These are phyloP conservation scores for Alternaria burnsii DNA, from an alignment of 2,329 filamentous ascomycete genomes.

Conservation along the genomic window DNA sequence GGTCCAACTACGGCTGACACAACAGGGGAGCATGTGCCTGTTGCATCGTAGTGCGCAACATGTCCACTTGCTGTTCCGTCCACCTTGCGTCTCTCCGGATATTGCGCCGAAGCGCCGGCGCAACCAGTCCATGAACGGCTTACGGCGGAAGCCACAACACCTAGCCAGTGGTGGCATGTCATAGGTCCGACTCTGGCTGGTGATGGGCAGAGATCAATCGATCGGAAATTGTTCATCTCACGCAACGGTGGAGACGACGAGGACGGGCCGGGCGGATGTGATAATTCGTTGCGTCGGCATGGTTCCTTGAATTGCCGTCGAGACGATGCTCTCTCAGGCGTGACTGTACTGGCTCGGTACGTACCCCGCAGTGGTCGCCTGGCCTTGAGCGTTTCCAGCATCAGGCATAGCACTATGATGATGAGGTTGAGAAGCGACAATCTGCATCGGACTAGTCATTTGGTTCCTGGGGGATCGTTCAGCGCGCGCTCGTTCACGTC, in stretches of 20 bases:
- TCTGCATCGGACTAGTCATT: slow-evolving; percentile 40
- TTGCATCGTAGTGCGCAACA: slow-evolving; percentile 14
- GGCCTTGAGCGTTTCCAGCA: slow-evolving; percentile 24
- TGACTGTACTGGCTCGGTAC: slow-evolving; percentile 33
- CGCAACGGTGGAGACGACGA: slow-evolving; percentile 7
- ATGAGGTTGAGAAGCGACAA: slow-evolving; percentile 37
- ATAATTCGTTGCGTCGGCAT: slow-evolving; percentile 13
- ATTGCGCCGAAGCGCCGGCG: slow-evolving; percentile 23
- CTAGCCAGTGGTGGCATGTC: slow-evolving; percentile 10
- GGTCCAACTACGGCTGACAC: slow-evolving; percentile 23
- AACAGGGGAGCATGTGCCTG: slow-evolving; percentile 20
- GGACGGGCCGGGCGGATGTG: slow-evolving; percentile 10
- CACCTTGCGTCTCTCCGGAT: slow-evolving; percentile 17
- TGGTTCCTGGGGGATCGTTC: slow-evolving; percentile 54
- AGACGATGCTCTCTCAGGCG: slow-evolving; percentile 18
- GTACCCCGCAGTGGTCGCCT: slow-evolving; percentile 26
- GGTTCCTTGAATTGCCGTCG: slow-evolving; percentile 6
- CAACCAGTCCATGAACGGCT: slow-evolving; percentile 14
- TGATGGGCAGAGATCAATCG: slow-evolving; percentile 8
- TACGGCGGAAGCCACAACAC: slow-evolving; percentile 14
- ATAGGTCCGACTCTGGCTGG: slow-evolving; percentile 14
- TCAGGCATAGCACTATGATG: slow-evolving; percentile 30
- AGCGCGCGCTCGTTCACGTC: slow-evolving; percentile 52
- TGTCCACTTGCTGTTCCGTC: slow-evolving; percentile 19
- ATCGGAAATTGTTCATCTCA: slow-evolving; percentile 14